A percentile compares a stretch with the other conserved stretches of the same genome.
Conservation (phyloP, 2,329 filamentous ascomycete species). For the Aureobasidium vineae region DNA sequence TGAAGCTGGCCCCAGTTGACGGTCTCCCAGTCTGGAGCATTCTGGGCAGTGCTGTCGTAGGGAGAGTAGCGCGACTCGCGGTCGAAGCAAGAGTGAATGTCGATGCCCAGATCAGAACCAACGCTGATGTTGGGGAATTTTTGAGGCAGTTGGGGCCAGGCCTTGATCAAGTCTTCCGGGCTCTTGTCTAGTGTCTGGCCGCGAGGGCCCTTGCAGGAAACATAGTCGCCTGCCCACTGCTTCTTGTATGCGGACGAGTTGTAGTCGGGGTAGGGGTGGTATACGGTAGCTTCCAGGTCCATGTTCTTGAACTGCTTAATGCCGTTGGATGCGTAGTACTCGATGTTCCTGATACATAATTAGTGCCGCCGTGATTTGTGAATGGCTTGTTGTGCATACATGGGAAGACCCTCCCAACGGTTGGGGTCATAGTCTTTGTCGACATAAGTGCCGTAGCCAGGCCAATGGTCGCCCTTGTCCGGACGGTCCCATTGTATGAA, state of each 20-base stretch:
- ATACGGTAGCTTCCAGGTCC: conserved; percentile 52
- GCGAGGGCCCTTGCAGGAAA: conserved; percentile 63
- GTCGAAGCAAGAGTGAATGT: conserved; percentile 66
- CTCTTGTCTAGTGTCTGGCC: conserved; percentile 53
- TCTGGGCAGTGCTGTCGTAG: conserved; percentile 52
- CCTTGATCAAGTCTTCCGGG: conserved; percentile 62
- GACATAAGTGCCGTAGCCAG: conserved; percentile 46
- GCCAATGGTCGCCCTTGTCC: conserved; percentile 44
- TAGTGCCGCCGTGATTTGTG: conserved; percentile 31
- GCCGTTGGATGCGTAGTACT: conserved; percentile 41
- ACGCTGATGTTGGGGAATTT: conserved; percentile 61
- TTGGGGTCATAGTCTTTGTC: conserved; percentile 49
- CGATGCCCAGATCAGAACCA: conserved; percentile 60
- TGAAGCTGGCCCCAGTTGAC: conserved; percentile 72
- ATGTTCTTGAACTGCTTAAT: conserved; percentile 33
- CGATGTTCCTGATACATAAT: conserved; percentile 36
- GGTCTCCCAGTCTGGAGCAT: conserved; percentile 57
- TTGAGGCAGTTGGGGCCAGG: conserved; percentile 57
- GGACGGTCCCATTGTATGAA: conserved; percentile 46
- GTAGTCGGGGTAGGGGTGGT: conserved; percentile 71
- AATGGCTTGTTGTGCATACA: conserved; percentile 30
- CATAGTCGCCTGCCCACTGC: conserved; percentile 57
- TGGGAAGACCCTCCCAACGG: conserved; percentile 47
- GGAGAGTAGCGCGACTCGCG: conserved; percentile 52
- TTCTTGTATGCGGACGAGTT: conserved; percentile 61